Percentiles rank a stretch among this genome's conserved stretches.
Conservation (phyloP, 495 filamentous ascomycete genomes). For the Annulohypoxylon moriforme region DNA sequence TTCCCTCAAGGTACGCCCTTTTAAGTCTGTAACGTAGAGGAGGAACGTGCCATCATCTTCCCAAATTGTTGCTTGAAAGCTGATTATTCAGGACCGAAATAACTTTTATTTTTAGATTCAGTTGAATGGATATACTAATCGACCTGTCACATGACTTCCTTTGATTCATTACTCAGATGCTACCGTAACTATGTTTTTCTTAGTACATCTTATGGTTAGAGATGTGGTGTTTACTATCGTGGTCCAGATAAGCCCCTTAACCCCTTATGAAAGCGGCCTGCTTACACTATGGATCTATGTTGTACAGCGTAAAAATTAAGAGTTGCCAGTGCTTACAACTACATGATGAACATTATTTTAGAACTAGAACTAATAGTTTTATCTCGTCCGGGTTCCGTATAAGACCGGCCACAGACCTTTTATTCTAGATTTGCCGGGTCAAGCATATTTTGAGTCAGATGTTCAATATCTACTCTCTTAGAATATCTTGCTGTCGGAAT, state of each 20-base stretch:
- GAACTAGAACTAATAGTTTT: background rate
- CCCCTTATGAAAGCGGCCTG: too few species aligned
- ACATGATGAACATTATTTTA: background rate
- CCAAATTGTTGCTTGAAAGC: background rate
- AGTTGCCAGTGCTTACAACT: background rate
- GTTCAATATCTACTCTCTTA: too few species aligned
- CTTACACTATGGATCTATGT: too few species aligned
- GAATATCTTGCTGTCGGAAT: too few species aligned
- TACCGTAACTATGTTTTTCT: background rate
- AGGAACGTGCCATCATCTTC: slow-evolving; percentile 31
- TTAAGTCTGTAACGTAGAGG: slow-evolving; percentile 24
- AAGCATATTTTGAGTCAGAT: too few species aligned
- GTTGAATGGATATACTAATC: background rate
- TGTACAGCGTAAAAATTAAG: background rate
- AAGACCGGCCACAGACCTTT: too few species aligned
- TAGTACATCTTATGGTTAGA: background rate
- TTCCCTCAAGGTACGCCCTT: slow-evolving; percentile 14
- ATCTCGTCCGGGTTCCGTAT: too few species aligned
- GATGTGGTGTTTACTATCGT: background rate
- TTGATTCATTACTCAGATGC: background rate
- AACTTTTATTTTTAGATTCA: background rate
- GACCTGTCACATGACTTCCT: background rate
- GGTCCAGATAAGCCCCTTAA: background rate
- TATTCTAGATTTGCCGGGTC: too few species aligned
- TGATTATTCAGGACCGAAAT: background rate